A percentile compares a stretch with the other conserved stretches of the same genome.
Evolutionary conservation across 805 yeast species (phyloP).

Genomic region (Jamesozyma gamospora): DNA sequence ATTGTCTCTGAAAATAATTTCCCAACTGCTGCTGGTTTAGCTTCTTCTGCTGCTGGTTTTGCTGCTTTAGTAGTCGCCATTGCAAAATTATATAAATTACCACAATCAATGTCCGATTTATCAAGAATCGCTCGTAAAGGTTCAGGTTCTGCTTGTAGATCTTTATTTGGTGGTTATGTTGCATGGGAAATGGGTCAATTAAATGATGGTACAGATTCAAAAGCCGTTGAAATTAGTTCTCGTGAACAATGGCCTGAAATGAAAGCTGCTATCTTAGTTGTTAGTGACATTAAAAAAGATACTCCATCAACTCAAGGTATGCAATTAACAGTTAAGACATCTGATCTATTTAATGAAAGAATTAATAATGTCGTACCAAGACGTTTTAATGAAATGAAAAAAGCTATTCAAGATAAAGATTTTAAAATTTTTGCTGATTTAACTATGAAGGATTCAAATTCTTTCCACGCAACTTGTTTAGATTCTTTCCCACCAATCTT

Average conservation of each 20-base stretch:
- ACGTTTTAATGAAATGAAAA: conserved; percentile 74
- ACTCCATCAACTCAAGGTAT: conserved; percentile 92
- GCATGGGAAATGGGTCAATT: conserved; percentile 96
- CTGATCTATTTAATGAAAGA: conserved; percentile 77
- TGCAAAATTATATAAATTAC: conserved; percentile 73
- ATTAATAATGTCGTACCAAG: conserved; percentile 74
- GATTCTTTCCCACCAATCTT: conserved; percentile 95
- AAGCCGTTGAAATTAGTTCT: conserved; percentile 88
- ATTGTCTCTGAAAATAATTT: conserved; percentile 91
- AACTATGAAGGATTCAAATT: conserved; percentile 94
- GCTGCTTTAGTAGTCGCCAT: conserved; percentile 92
- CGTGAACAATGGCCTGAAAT: conserved; percentile 81
- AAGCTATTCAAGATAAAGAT: conserved; percentile 62
- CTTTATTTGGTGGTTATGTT: conserved; percentile 93
- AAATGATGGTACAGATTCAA: conserved; percentile 80
- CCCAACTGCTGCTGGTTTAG: conserved; percentile 98
- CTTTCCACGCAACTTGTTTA: conserved; percentile 95
- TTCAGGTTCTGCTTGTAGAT: conserved; percentile 96
- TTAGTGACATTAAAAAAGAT: conserved; percentile 87
- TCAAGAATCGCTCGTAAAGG: conserved; percentile 96
- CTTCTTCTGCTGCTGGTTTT: conserved; percentile 96
- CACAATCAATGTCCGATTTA: conserved; percentile 75
- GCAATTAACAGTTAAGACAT: conserved; percentile 89
- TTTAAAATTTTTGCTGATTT: conserved; percentile 75
- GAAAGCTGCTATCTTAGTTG: conserved; percentile 88